These are phyloP conservation scores for Ophiocytium majus DNA, from an alignment of 352 stramenopile genomes.

Conservation along the genomic window DNA sequence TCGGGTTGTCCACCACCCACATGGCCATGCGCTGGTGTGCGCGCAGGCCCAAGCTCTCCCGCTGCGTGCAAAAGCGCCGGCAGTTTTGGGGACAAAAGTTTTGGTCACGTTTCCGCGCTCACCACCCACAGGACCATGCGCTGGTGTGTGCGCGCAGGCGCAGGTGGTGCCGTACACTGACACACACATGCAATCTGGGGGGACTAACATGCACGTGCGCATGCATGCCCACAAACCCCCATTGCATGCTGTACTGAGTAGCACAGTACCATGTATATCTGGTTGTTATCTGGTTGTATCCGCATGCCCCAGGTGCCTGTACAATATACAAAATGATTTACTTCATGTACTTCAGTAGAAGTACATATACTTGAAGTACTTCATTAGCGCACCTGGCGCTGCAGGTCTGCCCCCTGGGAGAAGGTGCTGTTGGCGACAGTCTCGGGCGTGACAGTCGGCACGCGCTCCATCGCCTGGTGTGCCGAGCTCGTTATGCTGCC, in stretches of 20 bases:
- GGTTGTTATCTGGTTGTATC: background rate
- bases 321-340: constrained; percentile 7
- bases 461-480: background rate
- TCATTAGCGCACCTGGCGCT: background rate
- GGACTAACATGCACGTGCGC: background rate
- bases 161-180: no score
- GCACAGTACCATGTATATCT: background rate
- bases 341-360: background rate
- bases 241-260: background rate
- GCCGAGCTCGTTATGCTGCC: background rate
- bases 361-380: background rate
- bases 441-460: background rate
- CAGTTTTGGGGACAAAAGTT: background rate
- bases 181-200: background rate
- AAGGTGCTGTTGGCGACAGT: background rate
- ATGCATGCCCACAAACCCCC: background rate
- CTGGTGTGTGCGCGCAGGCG: background rate
- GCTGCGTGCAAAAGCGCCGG: background rate
- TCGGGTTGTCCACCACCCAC: background rate
- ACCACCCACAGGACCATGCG: background rate
- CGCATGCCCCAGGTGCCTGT: background rate
- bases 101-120: background rate
- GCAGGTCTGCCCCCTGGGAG: background rate
- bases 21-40: background rate
- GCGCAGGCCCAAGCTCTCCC: background rate